Conservation (phyloP, 1,284 basidiomycete species). For the Coriolopsis trogii region DNA sequence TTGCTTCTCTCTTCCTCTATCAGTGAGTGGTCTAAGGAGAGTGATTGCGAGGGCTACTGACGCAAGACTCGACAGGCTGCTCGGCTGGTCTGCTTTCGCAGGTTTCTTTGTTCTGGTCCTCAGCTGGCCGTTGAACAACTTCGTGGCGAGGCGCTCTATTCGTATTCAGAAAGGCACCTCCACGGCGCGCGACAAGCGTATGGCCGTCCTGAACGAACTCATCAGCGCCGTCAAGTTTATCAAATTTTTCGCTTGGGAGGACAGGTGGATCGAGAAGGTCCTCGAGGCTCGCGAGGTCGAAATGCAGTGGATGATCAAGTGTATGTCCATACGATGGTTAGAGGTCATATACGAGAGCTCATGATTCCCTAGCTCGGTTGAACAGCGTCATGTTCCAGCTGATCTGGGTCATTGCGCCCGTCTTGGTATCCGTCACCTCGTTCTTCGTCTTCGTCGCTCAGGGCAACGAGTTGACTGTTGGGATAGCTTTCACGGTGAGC, state of each 20-base stretch:
- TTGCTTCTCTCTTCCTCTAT: conserved; percentile 80
- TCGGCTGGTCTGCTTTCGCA: conserved; percentile 84
- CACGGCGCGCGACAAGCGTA: conserved; percentile 80
- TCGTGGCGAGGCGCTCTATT: conserved; percentile 60
- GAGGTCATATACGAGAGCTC: not conserved
- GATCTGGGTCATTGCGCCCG: conserved; percentile 69
- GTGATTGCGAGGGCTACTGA: conserved; percentile 6
- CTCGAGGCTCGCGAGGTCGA: conserved; percentile 63
- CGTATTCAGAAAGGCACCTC: conserved; percentile 76
- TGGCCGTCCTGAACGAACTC: conserved; percentile 86
- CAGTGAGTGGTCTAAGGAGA: conserved; percentile 38
- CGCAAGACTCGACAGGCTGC: conserved; percentile 51
- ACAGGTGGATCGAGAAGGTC: conserved; percentile 66
- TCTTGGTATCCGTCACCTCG: conserved; percentile 69
- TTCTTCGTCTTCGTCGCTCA: conserved; percentile 65
- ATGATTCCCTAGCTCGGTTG: conserved; percentile 50
- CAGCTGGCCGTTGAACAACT: conserved; percentile 77
- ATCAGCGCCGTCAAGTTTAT: conserved; percentile 83
- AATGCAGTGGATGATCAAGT: conserved; percentile 73
- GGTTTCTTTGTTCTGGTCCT: conserved; percentile 80
- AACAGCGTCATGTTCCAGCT: conserved; percentile 67
- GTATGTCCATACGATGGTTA: conserved; percentile 32
- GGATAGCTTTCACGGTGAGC: conserved; percentile 72
- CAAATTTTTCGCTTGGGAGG: conserved; percentile 88
- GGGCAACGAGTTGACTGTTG: conserved; percentile 68